Percentiles rank a stretch among this genome's conserved stretches.
Evolutionary conservation across 352 stramenopile species (phyloP).

Genomic region (Nothophytophthora sp.): DNA sequence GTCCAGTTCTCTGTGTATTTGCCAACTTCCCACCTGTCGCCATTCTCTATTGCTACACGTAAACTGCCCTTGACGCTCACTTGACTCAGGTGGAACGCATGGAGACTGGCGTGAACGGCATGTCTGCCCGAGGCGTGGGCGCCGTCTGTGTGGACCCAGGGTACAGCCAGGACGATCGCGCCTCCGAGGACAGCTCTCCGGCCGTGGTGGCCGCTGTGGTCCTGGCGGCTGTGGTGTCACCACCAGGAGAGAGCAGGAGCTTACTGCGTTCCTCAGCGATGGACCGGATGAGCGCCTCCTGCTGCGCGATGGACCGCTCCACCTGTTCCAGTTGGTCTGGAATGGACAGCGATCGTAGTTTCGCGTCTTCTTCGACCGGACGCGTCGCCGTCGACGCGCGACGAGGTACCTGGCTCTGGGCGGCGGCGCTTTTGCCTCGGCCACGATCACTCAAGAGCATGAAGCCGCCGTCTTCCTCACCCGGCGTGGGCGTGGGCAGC

Average conservation of each 20-base stretch:
- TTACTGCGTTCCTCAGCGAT: conserved; percentile 60
- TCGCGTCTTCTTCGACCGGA: conserved; percentile 25
- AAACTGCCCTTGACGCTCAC: conserved; percentile 2
- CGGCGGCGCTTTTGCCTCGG: conserved; percentile 24
- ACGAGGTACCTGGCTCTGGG: conserved; percentile 28
- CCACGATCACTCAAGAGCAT: conserved; percentile 10
- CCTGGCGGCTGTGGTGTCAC: conserved; percentile 23
- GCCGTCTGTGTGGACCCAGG: conserved; percentile 33
- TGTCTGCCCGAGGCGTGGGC: conserved; percentile 28
- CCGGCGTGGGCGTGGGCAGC: conserved; percentile 29
- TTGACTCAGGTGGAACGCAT: conserved; percentile 34
- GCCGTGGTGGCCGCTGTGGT: conserved; percentile 30
- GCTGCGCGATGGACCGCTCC: conserved; percentile 64
- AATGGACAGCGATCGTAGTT: conserved; percentile 48
- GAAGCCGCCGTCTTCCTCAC: conserved; percentile 9
- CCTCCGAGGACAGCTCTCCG: conserved; percentile 30
- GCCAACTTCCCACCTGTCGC: conserved; percentile 1
- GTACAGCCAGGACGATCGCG: conserved; percentile 30
- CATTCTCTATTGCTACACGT: conserved; percentile 38
- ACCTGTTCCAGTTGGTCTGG: conserved; percentile 53
- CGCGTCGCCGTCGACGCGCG: conserved; percentile 27
- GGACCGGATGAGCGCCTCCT: conserved; percentile 57
- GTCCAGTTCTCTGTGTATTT: too few relatives aligned
- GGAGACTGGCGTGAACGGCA: conserved; percentile 27
- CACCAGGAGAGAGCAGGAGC: conserved; percentile 27